These are phyloP conservation scores for Rhodamnia argentea DNA, from an alignment of 345 rosid species.

Conservation along the genomic window DNA sequence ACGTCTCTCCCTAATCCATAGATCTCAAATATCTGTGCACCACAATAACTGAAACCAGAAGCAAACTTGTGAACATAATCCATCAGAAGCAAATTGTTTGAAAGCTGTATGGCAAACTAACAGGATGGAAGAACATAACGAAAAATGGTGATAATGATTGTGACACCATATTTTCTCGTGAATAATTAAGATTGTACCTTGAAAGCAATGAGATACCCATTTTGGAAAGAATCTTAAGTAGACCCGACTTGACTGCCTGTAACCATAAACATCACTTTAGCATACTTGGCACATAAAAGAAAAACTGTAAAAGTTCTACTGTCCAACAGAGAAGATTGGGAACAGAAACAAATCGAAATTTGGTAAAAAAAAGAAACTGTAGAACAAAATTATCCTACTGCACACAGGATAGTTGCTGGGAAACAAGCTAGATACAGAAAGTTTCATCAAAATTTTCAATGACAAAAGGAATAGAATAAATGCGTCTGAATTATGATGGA, in stretches of 20 bases:
- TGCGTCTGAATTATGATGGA: background rate
- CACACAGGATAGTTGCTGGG: background rate
- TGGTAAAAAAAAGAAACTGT: background rate
- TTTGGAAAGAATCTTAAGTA: slow-evolving; percentile 91
- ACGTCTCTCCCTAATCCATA: slow-evolving; percentile 87
- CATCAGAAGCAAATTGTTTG: background rate
- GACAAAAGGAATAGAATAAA: background rate
- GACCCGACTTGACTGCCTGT: slow-evolving; percentile 92
- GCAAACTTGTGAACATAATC: slow-evolving; percentile 14
- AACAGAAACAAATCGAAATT: background rate
- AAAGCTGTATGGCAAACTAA: background rate
- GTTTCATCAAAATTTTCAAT: background rate
- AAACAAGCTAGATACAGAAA: background rate
- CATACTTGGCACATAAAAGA: background rate
- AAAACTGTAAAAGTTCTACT: background rate
- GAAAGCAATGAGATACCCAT: slow-evolving; percentile 98
- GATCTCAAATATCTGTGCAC: slow-evolving; percentile 98
- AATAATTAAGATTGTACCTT: slow-evolving; percentile 37
- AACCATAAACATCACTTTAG: slow-evolving; percentile 18
- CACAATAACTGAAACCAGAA: slow-evolving; percentile 66
- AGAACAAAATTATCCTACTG: background rate
- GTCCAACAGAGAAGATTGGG: background rate
- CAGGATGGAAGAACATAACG: background rate
- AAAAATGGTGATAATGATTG: background rate
- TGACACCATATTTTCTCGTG: background rate